Evolutionary conservation across 805 yeast species (phyloP), one percentile per base, ranked within the genome.

Genomic region (Jamesozyma piceae): DNA sequence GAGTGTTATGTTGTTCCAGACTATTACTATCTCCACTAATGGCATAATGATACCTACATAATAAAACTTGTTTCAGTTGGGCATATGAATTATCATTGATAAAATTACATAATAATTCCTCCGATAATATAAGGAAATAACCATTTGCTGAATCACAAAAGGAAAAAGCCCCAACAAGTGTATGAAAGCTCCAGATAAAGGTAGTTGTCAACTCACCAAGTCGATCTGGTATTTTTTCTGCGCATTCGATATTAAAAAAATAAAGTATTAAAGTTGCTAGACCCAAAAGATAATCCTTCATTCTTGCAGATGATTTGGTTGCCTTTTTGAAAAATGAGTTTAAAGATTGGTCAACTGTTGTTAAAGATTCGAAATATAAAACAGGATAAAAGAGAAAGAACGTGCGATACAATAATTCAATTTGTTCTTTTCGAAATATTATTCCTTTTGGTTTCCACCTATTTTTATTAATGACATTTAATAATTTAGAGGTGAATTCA

Each of bases 21-120:
- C 68, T 68, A 47, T 77, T 78, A 15, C 69, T 68, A 13, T 80
- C 86, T 10, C 76, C 67, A 1, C 79, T 66, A 3, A 88, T 65
- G 2, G 67, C 63, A 39, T 85, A 70, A 36, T 87, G 94, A 52
- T 81, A 87, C 9, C 83, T 72, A 57, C 98, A 92, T 48, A 78
- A 71, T 19, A 92, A 62, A 28, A 86, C 71, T 54, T 90, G 97
- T 8, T 86, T 71, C 37, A 90, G 58, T 36, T 87, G 92, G 8
- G 69, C 68, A 37, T 82, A 89, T 2, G 82, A 71, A 4, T 70
- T 71, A 2, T 51, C 46, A 44, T 67, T 58, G 18, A 68, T 63
- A 22, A 74, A 60, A 1, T 64, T 50, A 14, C 76, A 65, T 28
- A 83, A 62, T 17, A 73, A 68, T 8, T 68, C 65, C 49, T 87